phyloP scores from a whole-genome alignment of 2,329 filamentous ascomycete species.

The Diaporthe sp. region DNA sequence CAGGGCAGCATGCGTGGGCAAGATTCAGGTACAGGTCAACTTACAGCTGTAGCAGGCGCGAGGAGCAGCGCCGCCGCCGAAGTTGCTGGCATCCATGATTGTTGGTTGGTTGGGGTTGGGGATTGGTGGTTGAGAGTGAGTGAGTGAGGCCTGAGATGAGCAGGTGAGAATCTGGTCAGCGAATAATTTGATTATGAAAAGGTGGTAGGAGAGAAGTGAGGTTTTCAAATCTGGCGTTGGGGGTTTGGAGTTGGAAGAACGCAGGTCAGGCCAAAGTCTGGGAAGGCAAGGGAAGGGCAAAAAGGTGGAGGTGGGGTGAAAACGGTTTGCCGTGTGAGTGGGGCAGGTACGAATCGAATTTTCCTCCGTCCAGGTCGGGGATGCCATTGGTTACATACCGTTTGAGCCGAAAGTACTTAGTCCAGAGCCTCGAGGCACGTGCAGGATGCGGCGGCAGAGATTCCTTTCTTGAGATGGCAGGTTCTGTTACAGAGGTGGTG shows the following conservation, averaged over 20 bases:
- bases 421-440: slow-evolving; percentile 15
- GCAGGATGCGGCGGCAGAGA: background rate
- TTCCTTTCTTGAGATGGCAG: background rate
- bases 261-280: slow-evolving; percentile 24
- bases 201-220: slow-evolving; percentile 41
- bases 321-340: slow-evolving; percentile 36
- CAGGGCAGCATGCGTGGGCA: slow-evolving; percentile 31
- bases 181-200: slow-evolving; percentile 40
- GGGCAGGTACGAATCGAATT: slow-evolving; percentile 38
- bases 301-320: slow-evolving; percentile 39
- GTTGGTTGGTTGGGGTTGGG: slow-evolving; percentile 36
- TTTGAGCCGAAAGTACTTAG: slow-evolving; percentile 14
- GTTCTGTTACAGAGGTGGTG: background rate
- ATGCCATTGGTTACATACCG: slow-evolving; percentile 19
- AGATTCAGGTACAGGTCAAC: slow-evolving; percentile 50
- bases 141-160: slow-evolving; percentile 29
- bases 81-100: slow-evolving; percentile 54
- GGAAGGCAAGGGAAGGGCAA: slow-evolving; percentile 27
- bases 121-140: slow-evolving; percentile 36
- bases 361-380: slow-evolving; percentile 28
- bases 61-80: slow-evolving; percentile 44
- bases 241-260: slow-evolving; percentile 17
- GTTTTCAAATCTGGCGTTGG: slow-evolving; percentile 35
- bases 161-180: slow-evolving; percentile 38
- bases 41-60: slow-evolving; percentile 67